Evolutionary conservation across 768 basidiomycete genomes (phyloP), one percentile per base, ranked within the genome.

Genomic region (Boletus subcaerulescens): DNA sequence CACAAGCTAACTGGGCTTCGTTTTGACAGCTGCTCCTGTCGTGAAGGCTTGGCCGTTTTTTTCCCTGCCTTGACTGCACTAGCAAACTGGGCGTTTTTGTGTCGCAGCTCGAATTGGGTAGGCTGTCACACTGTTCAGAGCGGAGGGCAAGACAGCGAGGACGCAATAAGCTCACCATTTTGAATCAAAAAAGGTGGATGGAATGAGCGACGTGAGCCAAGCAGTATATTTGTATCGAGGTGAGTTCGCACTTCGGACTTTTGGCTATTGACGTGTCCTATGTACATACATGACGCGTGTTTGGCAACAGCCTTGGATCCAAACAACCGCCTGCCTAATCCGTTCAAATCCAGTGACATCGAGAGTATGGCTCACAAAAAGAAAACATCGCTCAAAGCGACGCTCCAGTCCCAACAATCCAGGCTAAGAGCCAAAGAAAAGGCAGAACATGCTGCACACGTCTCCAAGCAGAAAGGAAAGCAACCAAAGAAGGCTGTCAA

Each of bases 81-180:
- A 39, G 86, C 87, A 72, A 93, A 93, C 73, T 91, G 86, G 53
- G 79, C 80, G 71, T 92, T 93, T 71, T 83, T 82, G 65, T 84
- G 82, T 62, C 88, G 85, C 73, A 91, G 79, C 65, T 92, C 90
- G 68, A 89, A 91, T 76, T 88, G 82, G 51, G 86, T 89, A 50
- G 89, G 89, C 88, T 91, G 63, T 9, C 5, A 45, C 39, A 3
- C 22, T 32, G 0, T 18, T 49, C 14, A 65, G 53, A 7, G 5
- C 12, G 4, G 7, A 12, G 24, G 3, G 15, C 20, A 31, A 14
- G 2, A 11, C 14, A 5, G 24, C 26, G 14, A 6, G n/a, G 7
- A 42, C 20, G 26, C 15, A 32, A 36, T 17, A 50, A 29, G 60
- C 68, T n/a, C 41, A 73, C 74, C 76, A 77, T 77, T 51, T 43